Evolutionary conservation across 2,329 filamentous ascomycete species (phyloP).

Genomic region (Aspergillus neoniger): DNA sequence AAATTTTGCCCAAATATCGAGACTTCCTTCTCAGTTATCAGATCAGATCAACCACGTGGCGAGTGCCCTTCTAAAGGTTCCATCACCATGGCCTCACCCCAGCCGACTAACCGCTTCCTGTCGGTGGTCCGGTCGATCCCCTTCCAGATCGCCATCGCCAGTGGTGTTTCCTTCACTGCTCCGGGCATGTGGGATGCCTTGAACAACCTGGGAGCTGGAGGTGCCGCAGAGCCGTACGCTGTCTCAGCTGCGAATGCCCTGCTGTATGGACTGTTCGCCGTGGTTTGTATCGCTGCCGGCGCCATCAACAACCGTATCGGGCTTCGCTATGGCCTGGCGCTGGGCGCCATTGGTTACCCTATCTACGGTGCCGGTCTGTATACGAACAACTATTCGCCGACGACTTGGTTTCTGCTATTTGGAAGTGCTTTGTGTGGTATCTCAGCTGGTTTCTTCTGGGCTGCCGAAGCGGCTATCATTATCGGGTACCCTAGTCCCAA

Average conservation of each 20-base stretch:
- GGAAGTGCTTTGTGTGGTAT: conserved; percentile 15
- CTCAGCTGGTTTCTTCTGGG: conserved; percentile 16
- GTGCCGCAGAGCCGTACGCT: conserved; percentile 16
- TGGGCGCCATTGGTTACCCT: conserved; percentile 14
- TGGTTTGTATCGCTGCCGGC: conserved; percentile 15
- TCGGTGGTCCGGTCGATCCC: conserved; percentile 12
- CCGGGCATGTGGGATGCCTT: conserved; percentile 18
- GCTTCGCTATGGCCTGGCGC: conserved; percentile 10
- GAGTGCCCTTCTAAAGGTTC: too few species aligned
- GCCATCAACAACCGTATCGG: conserved; percentile 18
- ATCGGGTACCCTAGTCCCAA: conserved; percentile 16
- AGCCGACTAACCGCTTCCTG: background rate
- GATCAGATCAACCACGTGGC: too few species aligned
- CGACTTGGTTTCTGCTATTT: conserved; percentile 16
- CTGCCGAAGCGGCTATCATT: conserved; percentile 16
- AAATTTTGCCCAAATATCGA: too few species aligned
- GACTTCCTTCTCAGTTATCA: too few species aligned
- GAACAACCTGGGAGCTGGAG: conserved; percentile 16
- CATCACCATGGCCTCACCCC: too few species aligned
- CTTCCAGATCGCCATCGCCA: conserved; percentile 18
- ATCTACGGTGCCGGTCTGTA: conserved; percentile 16
- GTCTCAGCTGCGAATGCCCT: conserved; percentile 14
- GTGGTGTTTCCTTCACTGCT: conserved; percentile 16
- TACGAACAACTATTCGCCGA: conserved; percentile 15
- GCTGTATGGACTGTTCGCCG: conserved; percentile 12